phyloP scores from a whole-genome alignment of 176 grass and related monocot species.

The Pharus latifolius region DNA sequence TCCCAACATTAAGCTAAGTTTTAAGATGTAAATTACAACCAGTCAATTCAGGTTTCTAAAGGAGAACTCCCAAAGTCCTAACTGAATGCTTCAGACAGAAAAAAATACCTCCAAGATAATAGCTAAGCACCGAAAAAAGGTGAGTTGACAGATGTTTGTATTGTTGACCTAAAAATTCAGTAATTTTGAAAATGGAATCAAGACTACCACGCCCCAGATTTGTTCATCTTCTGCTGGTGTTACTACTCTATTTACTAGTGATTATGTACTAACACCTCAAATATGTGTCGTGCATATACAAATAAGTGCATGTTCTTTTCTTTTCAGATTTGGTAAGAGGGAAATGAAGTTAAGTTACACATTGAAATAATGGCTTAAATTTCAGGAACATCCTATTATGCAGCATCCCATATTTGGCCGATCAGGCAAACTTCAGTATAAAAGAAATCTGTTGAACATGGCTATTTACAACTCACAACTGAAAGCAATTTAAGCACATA shows the following conservation, averaged over 20 bases:
- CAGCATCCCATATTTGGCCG: background rate
- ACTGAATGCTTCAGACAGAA: background rate
- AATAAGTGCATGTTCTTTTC: too few species aligned
- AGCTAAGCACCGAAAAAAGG: background rate
- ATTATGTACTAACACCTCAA: too few species aligned
- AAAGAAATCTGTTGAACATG: background rate
- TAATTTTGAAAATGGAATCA: too few species aligned
- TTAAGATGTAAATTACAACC: background rate
- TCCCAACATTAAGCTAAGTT: background rate
- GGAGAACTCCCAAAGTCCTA: background rate
- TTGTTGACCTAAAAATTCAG: background rate
- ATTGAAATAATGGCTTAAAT: background rate
- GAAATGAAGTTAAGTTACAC: background rate
- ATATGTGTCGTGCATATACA: too few species aligned
- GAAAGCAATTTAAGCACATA: background rate
- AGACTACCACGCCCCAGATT: too few species aligned
- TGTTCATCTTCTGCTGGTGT: too few species aligned
- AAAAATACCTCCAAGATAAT: background rate
- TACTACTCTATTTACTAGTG: too few species aligned
- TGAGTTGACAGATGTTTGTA: too few species aligned
- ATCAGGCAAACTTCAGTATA: background rate
- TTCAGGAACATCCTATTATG: background rate
- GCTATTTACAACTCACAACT: background rate
- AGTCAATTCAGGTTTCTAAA: background rate
- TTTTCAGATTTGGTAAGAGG: too few species aligned